Evolutionary conservation across 371 early-diverging fungal species (phyloP).

Genomic region (Mucor irregularis): DNA sequence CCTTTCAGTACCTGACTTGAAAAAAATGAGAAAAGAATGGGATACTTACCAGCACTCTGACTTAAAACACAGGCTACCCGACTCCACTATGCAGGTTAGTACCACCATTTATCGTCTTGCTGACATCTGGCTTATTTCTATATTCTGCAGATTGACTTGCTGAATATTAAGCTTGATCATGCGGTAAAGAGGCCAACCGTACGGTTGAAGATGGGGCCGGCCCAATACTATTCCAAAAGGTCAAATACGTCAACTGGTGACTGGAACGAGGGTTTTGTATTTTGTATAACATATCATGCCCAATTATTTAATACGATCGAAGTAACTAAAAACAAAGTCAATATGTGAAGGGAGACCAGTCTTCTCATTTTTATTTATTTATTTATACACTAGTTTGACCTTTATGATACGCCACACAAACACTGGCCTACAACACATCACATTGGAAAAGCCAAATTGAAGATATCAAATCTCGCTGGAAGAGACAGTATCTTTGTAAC

Average conservation of each 20-base stretch:
- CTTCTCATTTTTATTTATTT: background rate
- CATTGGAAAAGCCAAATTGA: conserved; percentile 37
- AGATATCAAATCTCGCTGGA: conserved; percentile 9
- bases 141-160: conserved; percentile 32
- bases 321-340: background rate
- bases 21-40: conserved; percentile 34
- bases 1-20: conserved; percentile 37
- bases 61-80: conserved; percentile 14
- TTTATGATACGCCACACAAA: conserved; percentile 41
- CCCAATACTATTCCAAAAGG: conserved; percentile 34
- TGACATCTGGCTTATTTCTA: background rate
- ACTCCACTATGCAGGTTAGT: conserved; percentile 27
- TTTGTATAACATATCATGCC: conserved; percentile 1
- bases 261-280: conserved; percentile 64
- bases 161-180: conserved; percentile 36
- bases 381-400: conserved; percentile 31
- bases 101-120: background rate
- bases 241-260: conserved; percentile 49
- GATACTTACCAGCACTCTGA: conserved; percentile 18
- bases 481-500: conserved; percentile 27
- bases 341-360: no score
- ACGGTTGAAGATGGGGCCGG: conserved; percentile 38
- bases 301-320: conserved; percentile 12
- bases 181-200: conserved; percentile 32
- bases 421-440: conserved; percentile 43